These are phyloP conservation scores for Plasmodium blacklocki DNA, from an alignment of 169 alveolate genomes.

Conservation along the genomic window DNA sequence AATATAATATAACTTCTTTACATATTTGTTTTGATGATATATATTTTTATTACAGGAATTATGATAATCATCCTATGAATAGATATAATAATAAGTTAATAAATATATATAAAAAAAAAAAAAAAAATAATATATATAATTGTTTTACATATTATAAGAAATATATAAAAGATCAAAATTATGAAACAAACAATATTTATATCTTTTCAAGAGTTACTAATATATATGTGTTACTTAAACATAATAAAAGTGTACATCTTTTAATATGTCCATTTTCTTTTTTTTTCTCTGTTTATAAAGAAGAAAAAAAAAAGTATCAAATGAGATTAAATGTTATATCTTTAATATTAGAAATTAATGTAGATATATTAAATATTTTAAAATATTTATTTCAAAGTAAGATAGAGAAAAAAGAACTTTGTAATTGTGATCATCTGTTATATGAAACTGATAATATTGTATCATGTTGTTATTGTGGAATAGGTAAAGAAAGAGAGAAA, in stretches of 20 bases:
- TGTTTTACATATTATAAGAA: not conserved
- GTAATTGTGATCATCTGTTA: not conserved
- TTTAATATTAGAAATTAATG: conserved; percentile 17
- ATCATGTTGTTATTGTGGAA: not conserved
- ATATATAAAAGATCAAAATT: not conserved
- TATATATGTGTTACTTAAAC: conserved; percentile 14
- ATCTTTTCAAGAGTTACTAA: conserved; percentile 4
- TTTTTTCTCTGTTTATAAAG: conserved; percentile 19
- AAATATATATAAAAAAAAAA: no score
- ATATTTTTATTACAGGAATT: not conserved
- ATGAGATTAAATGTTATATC: conserved; percentile 2
- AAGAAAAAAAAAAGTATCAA: not conserved
- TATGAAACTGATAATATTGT: not conserved
- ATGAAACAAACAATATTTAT: not conserved
- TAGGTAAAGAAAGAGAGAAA: not conserved
- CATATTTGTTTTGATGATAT: conserved; percentile 4
- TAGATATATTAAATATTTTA: not conserved
- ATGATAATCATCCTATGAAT: not conserved
- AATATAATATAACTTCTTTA: not conserved
- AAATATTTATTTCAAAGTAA: not conserved
- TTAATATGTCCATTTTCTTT: conserved; percentile 16
- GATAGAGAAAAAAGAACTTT: not conserved
- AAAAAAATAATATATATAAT: no score
- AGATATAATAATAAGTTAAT: no score
- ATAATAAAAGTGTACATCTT: not conserved